Evolutionary conservation across 768 basidiomycete genomes (phyloP).

Genomic region (Trametes cubensis): DNA sequence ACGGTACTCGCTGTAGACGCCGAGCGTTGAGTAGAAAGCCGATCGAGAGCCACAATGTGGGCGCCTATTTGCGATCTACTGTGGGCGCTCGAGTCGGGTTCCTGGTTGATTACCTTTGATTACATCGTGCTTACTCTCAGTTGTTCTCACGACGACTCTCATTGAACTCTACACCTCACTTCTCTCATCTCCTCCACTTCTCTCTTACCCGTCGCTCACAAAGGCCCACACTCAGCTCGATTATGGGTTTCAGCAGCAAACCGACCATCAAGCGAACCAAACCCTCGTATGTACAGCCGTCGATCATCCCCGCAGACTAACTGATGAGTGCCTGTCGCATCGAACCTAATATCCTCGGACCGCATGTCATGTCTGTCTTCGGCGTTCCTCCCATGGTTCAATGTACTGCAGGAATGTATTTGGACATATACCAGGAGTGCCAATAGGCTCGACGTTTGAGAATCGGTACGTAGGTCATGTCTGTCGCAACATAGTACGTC

Average conservation of each 20-base stretch:
- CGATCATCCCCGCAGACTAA: not conserved
- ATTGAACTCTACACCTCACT: too few species aligned
- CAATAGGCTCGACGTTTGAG: slow-evolving; percentile 18
- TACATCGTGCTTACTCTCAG: too few species aligned
- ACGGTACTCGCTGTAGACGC: too few species aligned
- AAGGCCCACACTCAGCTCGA: not conserved
- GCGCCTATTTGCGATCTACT: not conserved
- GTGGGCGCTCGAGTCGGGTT: slow-evolving; percentile 1
- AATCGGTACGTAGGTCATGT: slow-evolving; percentile 11
- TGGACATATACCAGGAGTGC: slow-evolving; percentile 17
- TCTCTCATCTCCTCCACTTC: not conserved
- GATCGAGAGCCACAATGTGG: not conserved
- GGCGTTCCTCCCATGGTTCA: not conserved
- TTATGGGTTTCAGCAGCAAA: slow-evolving; percentile 11
- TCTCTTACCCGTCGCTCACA: not conserved
- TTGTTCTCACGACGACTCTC: not conserved
- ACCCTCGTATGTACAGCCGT: not conserved
- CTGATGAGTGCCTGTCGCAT: not conserved
- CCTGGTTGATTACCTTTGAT: not conserved
- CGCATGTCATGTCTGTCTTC: not conserved
- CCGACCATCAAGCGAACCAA: slow-evolving; percentile 6
- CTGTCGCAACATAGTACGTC: not conserved
- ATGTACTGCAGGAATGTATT: slow-evolving; percentile 2
- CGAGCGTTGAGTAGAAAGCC: not conserved
- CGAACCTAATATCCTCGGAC: not conserved